Evolutionary conservation across 1,284 basidiomycete species (phyloP), one percentile per base, ranked within the genome.

Genomic region (Porogramme epimiltina): DNA sequence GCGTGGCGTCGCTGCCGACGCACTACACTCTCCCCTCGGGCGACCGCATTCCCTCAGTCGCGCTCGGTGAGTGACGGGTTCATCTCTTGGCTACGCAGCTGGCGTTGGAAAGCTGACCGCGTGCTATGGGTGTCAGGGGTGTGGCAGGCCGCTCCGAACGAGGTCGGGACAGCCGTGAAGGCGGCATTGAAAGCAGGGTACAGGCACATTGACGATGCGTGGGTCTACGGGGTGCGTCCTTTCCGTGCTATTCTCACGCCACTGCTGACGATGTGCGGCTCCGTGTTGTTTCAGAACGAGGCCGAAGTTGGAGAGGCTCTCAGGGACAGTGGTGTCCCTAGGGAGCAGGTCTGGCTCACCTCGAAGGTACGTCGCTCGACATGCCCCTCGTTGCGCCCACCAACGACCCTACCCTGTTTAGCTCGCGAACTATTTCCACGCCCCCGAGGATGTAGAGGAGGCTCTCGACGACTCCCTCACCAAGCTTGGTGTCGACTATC

Each of bases 181-280:
- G 72, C 76, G 5, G 85, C 84, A 2, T 65, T 87, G 51, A 70
- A 74, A 23, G 68, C 76, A 8, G 84, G 87, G 0, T 90, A 89
- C 66, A 77, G 83, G 54, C 89, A 92, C 68, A 85, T 93, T 47
- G 90, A 93, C 64, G 85, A 79, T 33, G 90, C 88, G 33, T 85
- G 84, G 79, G 77, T 79, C 42, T 91, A 91, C 62, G 64, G 76
- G 38, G 82, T 81, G 40, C 6, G 68, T 60, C 9, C 8, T n/a
- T 34, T 15, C n/a, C 33, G 16, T 18, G 18, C 18, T 2, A 1
- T 39, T 15, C 26, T 24, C 18, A 33, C 16, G 20, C 9, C 25
- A n/a, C n/a, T n/a, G n/a, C n/a, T n/a, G n/a, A n/a, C 1, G 22
- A n/a, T 8, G 45, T n/a, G 11, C n/a, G 18, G 16, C 20, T 16